A percentile compares a stretch with the other conserved stretches of the same genome.
Evolutionary conservation across 2,329 filamentous ascomycete species (phyloP).

Genomic region (Diaporthe vexans): DNA sequence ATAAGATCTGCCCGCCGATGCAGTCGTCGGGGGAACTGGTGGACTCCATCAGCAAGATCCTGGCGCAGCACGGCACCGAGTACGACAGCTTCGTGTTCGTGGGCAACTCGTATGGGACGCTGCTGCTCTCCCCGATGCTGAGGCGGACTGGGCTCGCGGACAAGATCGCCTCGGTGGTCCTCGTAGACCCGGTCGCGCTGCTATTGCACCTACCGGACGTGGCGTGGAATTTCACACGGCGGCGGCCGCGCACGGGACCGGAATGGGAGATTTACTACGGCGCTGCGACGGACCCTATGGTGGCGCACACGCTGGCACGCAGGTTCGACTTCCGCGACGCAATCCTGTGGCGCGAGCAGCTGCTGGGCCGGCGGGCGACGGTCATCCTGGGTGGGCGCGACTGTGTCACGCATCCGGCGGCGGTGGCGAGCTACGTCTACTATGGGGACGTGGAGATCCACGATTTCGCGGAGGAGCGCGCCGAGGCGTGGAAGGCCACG

Average conservation of each 20-base stretch:
- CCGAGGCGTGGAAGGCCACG: neutral
- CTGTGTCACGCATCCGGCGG: constrained; percentile 10
- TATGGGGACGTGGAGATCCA: neutral
- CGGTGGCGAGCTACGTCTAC: constrained; percentile 7
- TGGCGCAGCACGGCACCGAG: constrained; percentile 63
- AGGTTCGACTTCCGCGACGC: constrained; percentile 17
- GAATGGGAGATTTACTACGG: constrained; percentile 80
- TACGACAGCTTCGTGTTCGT: constrained; percentile 71
- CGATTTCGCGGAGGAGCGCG: constrained; percentile 5
- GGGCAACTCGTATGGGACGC: constrained; percentile 75
- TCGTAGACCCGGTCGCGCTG: constrained; percentile 75
- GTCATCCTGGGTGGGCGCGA: constrained; percentile 12
- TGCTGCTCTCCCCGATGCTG: constrained; percentile 73
- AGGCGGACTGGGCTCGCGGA: constrained; percentile 60
- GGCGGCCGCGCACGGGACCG: constrained; percentile 67
- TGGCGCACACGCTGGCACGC: constrained; percentile 70
- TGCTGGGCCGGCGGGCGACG: constrained; percentile 13
- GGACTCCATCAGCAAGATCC: constrained; percentile 66
- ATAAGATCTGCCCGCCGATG: constrained; percentile 69
- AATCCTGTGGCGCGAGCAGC: constrained; percentile 23
- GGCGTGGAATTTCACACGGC: constrained; percentile 77
- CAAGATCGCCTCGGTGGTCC: constrained; percentile 62
- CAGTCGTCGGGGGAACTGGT: constrained; percentile 64
- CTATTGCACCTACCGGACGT: constrained; percentile 78
- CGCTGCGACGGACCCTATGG: constrained; percentile 75